A percentile compares a stretch with the other conserved stretches of the same genome.
phyloP scores from a whole-genome alignment of 148 eudicot genomes.

The Fagopyrum homotropicum region DNA sequence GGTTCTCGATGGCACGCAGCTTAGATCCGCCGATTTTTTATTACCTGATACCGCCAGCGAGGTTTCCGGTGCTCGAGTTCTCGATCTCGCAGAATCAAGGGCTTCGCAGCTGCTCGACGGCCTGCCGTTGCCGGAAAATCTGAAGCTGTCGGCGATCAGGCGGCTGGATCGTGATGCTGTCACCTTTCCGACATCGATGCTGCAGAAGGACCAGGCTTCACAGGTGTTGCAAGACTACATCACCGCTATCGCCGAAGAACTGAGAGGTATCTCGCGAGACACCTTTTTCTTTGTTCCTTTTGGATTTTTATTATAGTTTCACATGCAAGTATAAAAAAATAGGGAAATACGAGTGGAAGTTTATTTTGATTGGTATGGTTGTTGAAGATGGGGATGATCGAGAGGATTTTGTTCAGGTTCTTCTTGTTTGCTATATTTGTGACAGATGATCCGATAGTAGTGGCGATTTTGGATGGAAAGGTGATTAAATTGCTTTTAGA shows the following conservation, averaged over 20 bases:
- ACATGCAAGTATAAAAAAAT: not conserved
- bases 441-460: conserved; percentile 57
- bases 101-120: conserved; percentile 37
- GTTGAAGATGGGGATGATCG: not conserved
- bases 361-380: not conserved
- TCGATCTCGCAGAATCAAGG: conserved; percentile 34
- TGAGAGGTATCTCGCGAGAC: conserved; percentile 29
- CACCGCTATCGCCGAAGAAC: conserved; percentile 46
- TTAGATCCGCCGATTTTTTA: conserved; percentile 22
- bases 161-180: conserved; percentile 25
- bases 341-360: not conserved
- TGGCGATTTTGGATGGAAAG: conserved; percentile 56
- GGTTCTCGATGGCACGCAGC: conserved; percentile 43
- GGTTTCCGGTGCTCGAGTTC: conserved; percentile 24
- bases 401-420: not conserved
- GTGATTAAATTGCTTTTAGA: conserved; percentile 42
- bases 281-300: not conserved
- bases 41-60: conserved; percentile 19
- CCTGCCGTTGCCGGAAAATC: conserved; percentile 34
- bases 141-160: conserved; percentile 34
- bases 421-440: conserved; percentile 3
- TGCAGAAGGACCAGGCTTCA: conserved; percentile 30
- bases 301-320: not conserved
- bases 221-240: conserved; percentile 27
- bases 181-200: conserved; percentile 14